Percentiles rank a stretch among this genome's conserved stretches.
Evolutionary conservation across 169 alveolate genomes (phyloP).

Genomic region (Plasmodium gonderi): DNA sequence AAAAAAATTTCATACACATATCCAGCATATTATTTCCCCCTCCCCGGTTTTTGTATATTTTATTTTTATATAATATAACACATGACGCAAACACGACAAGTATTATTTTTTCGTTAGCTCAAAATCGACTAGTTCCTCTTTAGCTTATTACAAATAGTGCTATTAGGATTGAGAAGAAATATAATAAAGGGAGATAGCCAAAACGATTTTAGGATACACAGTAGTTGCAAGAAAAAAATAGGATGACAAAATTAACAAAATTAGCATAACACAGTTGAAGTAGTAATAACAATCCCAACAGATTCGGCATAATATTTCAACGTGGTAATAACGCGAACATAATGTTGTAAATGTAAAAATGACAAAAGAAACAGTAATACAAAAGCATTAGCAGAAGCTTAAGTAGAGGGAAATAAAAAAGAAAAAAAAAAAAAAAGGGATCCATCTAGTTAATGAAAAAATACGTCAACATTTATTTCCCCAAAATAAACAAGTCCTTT

Average conservation of each 20-base stretch:
- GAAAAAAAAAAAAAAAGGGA: not conserved
- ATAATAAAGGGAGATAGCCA: not conserved
- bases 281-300: not conserved
- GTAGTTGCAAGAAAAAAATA: not conserved
- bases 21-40: not conserved
- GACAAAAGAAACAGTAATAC: not conserved
- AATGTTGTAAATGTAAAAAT: not conserved
- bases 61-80: not conserved
- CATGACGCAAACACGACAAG: constrained; percentile 1
- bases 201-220: not conserved
- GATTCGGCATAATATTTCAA: not conserved
- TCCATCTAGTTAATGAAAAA: not conserved
- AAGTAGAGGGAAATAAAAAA: not conserved
- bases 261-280: not conserved
- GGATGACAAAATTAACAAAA: not conserved
- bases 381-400: not conserved
- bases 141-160: no score
- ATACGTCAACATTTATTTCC: not conserved
- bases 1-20: not conserved
- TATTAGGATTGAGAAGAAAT: no score
- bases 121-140: no score
- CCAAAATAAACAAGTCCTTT: not conserved
- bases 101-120: no score
- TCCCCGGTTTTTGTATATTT: not conserved
- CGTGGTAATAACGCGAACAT: not conserved